These are phyloP conservation scores for Candida glucosophila DNA, from an alignment of 1,139 yeast species.

Conservation along the genomic window DNA sequence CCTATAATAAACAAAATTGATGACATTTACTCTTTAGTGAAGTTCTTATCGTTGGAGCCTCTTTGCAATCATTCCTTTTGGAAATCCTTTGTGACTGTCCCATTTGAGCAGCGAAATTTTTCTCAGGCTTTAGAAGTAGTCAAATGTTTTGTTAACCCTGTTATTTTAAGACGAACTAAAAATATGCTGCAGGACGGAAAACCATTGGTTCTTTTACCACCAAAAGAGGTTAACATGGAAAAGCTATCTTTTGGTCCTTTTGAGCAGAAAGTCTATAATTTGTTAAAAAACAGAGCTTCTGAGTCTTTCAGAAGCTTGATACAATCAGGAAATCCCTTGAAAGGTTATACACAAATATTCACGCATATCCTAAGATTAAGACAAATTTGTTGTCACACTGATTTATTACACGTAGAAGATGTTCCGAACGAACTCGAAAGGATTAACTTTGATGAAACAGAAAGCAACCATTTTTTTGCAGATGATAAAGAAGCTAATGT, in stretches of 20 bases:
- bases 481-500: constrained; percentile 9
- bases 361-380: constrained; percentile 78
- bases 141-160: constrained; percentile 77
- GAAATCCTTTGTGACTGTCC: constrained; percentile 80
- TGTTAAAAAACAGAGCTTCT: constrained; percentile 64
- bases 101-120: constrained; percentile 68
- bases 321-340: constrained; percentile 61
- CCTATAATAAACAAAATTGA: constrained; percentile 87
- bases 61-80: constrained; percentile 86
- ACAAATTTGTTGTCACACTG: constrained; percentile 78
- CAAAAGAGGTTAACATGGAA: constrained; percentile 64
- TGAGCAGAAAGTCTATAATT: constrained; percentile 61
- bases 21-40: constrained; percentile 73
- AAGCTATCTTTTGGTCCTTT: constrained; percentile 55
- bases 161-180: constrained; percentile 78
- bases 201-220: constrained; percentile 70
- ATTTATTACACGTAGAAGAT: constrained; percentile 1
- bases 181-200: constrained; percentile 72
- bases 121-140: constrained; percentile 74
- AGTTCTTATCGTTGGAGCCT: constrained; percentile 72
- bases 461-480: constrained; percentile 11
- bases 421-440: constrained; percentile 11
- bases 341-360: constrained; percentile 68
- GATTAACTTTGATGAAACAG: constrained; percentile 5
- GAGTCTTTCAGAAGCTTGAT: constrained; percentile 56